Base-by-base conservation (phyloP, 2,329 filamentous ascomycete genomes). In the Sclerotinia borealis region DNA sequence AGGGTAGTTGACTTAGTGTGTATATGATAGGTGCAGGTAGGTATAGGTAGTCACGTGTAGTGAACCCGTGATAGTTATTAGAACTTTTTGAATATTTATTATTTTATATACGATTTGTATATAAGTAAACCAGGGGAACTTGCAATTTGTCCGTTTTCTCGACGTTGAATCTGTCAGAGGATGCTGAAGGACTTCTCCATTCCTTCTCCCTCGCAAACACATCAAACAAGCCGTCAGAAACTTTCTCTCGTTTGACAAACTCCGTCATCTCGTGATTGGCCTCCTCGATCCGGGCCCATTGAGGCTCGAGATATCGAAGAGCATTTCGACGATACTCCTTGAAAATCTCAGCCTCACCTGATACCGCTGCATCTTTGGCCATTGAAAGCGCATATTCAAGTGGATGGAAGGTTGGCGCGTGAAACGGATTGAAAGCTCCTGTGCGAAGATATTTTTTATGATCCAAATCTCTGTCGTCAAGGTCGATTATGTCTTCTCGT, bases 391-490 rank as follows among this genome's bases (percentile, higher is more conserved):
- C 37, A 31, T n/a, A 15, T 36, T 65, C 64, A 19, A 65, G 31
- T 34, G 64, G 64, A 10, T 65, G 64, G 6, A 58, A 4, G 15
- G 54, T 58, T 45, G 54, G 39, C 13, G 11, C 17, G 29, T 17
- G 22, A 1, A 56, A 56, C 10, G 54, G 54, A 6, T 58, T 58
- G 39, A 45, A 45, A 10, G 19, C 41, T 17, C 39, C 19, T 22
- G 39, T 25, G 4, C 19, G 6, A 3, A 58, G n/a, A 1, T 45
- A 58, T 17, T 58, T 41, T 0, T 4, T 11, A 4, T 58, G 19
- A 13, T 36, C 39, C 1, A 13, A 11, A 34, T 31, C 15, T 5
- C 39, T 58, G 9, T 10, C 3, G 5, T 45, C 39, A 47, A 58
- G n/a, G 1, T 27, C 37, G 7, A 36, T 22, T 5, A 55, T 22